phyloP scores from a whole-genome alignment of 2,329 filamentous ascomycete species.

The Blastomyces percursus region DNA sequence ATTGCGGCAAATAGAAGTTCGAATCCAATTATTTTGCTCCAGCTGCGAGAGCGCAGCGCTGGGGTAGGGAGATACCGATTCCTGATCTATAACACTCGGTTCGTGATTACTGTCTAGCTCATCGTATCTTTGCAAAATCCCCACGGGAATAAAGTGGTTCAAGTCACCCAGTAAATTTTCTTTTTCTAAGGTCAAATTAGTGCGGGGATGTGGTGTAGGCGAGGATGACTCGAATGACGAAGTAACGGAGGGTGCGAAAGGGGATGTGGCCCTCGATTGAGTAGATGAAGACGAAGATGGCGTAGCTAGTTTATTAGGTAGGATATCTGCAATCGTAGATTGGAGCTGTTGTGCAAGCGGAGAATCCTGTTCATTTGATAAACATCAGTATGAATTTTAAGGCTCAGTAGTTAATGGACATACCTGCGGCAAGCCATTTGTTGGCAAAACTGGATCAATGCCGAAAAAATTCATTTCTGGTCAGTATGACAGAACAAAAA shows the following conservation, averaged over 20 bases:
- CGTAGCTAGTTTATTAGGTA: neutral
- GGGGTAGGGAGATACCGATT: constrained; percentile 12
- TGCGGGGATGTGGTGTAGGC: neutral
- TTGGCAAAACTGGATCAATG: neutral
- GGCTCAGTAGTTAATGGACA: neutral
- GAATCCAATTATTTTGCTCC: constrained; percentile 29
- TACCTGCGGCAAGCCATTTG: neutral
- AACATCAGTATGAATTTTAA: neutral
- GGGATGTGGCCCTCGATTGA: neutral
- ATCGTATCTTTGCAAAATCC: constrained; percentile 19
- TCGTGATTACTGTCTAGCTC: neutral
- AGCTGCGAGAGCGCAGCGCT: constrained; percentile 19
- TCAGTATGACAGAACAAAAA: neutral
- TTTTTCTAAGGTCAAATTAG: constrained; percentile 6
- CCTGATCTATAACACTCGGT: neutral
- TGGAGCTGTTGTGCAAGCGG: constrained; percentile 2
- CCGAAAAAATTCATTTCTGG: neutral
- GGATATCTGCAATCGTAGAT: neutral
- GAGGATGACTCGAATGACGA: neutral
- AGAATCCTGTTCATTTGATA: neutral
- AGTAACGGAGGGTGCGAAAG: neutral
- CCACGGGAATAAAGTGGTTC: constrained; percentile 24
- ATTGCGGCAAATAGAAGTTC: constrained; percentile 17
- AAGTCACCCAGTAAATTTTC: constrained; percentile 11
- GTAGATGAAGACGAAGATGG: neutral